Base-by-base conservation (phyloP, 441 rosid genomes). In the Breynia disticha region DNA sequence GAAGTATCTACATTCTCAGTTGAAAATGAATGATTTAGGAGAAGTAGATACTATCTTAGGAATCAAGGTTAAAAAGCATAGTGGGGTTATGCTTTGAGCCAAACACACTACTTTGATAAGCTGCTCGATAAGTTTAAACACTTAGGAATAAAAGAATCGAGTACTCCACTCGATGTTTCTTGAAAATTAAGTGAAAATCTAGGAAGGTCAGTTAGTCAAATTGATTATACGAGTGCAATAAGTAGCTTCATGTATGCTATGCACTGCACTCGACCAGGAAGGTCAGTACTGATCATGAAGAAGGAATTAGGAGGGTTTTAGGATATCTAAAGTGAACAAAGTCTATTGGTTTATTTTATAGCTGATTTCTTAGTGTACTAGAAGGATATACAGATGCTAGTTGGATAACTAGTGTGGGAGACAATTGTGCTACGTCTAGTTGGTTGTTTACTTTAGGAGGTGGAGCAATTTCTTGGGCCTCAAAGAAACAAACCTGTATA, bases 261-360 rank as follows among this genome's bases (percentile, higher is more conserved):
- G 16, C 45, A 59, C 28, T 59, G 46, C 8, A 60, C 43, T 16
- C n/a, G 61, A 11, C 12, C n/a, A n/a, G n/a, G n/a, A n/a, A n/a
- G n/a, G n/a, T n/a, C n/a, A n/a, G n/a, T n/a, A n/a, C n/a, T n/a
- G n/a, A n/a, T n/a, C n/a, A n/a, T n/a, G n/a, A n/a, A n/a, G n/a
- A n/a, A n/a, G n/a, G n/a, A n/a, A n/a, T n/a, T n/a, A n/a, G n/a
- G n/a, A n/a, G n/a, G n/a, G n/a, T n/a, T n/a, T n/a, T n/a, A n/a
- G n/a, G n/a, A n/a, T n/a, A n/a, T n/a, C n/a, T n/a, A n/a, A n/a
- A n/a, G n/a, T n/a, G n/a, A n/a, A n/a, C n/a, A n/a, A n/a, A n/a
- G n/a, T n/a, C n/a, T n/a, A n/a, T n/a, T n/a, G n/a, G n/a, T n/a
- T n/a, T n/a, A n/a, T n/a, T n/a, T n/a, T n/a, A n/a, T n/a, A n/a